Base-by-base conservation (phyloP, 768 basidiomycete genomes). In the Hortiboletus flavorubellus region DNA sequence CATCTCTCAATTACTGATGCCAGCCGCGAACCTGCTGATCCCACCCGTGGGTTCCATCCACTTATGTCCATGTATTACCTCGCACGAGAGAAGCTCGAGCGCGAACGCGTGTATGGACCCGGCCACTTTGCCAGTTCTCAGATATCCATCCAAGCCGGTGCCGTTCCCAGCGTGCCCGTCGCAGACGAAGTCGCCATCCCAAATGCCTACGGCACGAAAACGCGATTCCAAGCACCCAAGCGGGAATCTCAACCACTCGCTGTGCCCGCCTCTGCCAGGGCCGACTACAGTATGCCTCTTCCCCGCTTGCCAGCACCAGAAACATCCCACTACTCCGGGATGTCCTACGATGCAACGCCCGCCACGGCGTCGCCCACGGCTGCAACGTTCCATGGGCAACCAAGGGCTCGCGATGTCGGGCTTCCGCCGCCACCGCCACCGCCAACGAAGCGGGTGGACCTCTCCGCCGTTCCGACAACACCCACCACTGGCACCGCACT, bases 61-160 rank as follows among this genome's bases (percentile, higher is more conserved):
- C 80, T 99, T 29, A 81, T 98, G 44, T 93, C 94, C 31, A 98
- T 99, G 75, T 99, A 99, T 71, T 98, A 86, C 75, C 84, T 99
- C 18, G 91, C 95, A 5, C 79, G 92, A 50, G 97, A 99, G 76
- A 98, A 98, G 79, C 78, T 94, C 66, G 94, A 98, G 67, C 78
- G 97, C 51, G 97, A 99, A 63, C 80, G 83, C 49, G 90, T 99
- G 8, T 98, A 95, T 71, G 97, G 96, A 0, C 86, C 87, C 0
- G 94, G 94, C 4, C 86, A 91, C 59, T 99, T 99, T 72, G 97
- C 97, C 3, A 89, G 83, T 51, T 97, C 94, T 0, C 93, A 95
- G 68, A 73, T 94, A 11, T 89, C 86, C 26, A 67, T 91, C 15
- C 70, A 76, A 52, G 64, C 71, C 0, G 63, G 64, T 57, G 49